Percentiles rank a stretch among this genome's conserved stretches.
Evolutionary conservation across 225 moss, liverwort and hornwort genomes (phyloP).

Genomic region (Rhytidiadelphus loreus): DNA sequence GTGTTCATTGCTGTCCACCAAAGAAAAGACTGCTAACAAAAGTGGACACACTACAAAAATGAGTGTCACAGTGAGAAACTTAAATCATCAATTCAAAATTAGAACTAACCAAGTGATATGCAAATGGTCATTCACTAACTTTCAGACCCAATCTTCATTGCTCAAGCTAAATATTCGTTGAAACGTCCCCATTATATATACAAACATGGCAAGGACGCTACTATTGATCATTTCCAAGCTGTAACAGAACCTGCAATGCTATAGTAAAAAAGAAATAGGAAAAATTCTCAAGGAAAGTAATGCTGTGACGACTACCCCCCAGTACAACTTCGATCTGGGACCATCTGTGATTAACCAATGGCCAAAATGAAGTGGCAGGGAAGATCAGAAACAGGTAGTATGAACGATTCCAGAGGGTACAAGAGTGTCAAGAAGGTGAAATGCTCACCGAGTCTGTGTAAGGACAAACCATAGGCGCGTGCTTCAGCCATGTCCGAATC

Average conservation of each 20-base stretch:
- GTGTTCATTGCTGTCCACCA: neutral
- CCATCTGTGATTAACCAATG: neutral
- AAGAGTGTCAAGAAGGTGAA: neutral
- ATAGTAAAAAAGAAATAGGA: neutral
- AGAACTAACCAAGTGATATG: neutral
- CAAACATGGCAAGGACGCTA: neutral
- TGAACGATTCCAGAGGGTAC: neutral
- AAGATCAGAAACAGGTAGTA: neutral
- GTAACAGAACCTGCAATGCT: neutral
- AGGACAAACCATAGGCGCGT: neutral
- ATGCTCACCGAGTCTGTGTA: constrained; percentile 15
- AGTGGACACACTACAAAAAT: neutral
- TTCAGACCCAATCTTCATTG: neutral
- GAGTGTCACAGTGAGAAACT: too few species aligned
- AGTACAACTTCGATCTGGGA: neutral
- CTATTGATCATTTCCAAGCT: neutral
- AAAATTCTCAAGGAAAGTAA: neutral
- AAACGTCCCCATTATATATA: neutral
- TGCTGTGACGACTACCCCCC: neutral
- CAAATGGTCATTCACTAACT: neutral
- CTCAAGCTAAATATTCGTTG: too few species aligned
- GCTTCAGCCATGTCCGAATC: constrained; percentile 27
- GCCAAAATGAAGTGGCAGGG: neutral
- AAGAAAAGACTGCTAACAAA: neutral
- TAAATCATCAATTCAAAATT: neutral